phyloP scores from a whole-genome alignment of 139 green algal genomes.

The Raphidocelis subcapitata region DNA sequence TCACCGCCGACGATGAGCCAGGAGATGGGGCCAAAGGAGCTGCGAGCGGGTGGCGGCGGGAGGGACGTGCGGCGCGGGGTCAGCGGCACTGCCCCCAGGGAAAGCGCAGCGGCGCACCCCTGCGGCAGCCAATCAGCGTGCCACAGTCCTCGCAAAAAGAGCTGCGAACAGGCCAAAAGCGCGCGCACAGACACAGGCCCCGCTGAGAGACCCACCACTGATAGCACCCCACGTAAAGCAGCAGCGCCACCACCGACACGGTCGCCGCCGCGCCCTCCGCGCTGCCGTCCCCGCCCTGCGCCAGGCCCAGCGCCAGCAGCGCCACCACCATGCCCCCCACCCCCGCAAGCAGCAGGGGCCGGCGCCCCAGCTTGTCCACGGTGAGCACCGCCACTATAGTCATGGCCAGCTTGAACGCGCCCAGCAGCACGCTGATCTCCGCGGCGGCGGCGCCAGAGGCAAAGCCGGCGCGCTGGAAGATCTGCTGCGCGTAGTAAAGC shows the following conservation, averaged over 20 bases:
- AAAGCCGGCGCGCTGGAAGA: conserved; percentile 73
- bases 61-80: no score
- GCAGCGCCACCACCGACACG: conserved; percentile 70
- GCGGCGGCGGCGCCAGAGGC: conserved; percentile 45
- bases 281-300: conserved; percentile 7
- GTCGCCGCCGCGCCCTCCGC: conserved; percentile 26
- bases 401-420: conserved; percentile 90
- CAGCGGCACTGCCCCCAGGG: no score
- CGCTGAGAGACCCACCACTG: conserved; percentile 59
- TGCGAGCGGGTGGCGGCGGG: no score
- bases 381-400: conserved; percentile 77
- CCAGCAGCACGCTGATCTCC: conserved; percentile 68
- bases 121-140: no score
- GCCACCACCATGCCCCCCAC: conserved; percentile 66
- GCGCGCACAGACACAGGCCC: no score
- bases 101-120: no score
- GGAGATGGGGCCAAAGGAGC: conserved; percentile 89
- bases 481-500: conserved; percentile 84
- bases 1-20: conserved; percentile 87
- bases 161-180: no score
- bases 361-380: conserved; percentile 76
- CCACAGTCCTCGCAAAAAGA: no score
- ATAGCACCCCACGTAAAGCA: conserved; percentile 91
- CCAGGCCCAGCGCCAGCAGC: conserved; percentile 58
- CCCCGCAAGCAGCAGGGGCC: conserved; percentile 84